Evolutionary conservation across 768 basidiomycete genomes (phyloP).

Genomic region (Lactifluus rugatus): DNA sequence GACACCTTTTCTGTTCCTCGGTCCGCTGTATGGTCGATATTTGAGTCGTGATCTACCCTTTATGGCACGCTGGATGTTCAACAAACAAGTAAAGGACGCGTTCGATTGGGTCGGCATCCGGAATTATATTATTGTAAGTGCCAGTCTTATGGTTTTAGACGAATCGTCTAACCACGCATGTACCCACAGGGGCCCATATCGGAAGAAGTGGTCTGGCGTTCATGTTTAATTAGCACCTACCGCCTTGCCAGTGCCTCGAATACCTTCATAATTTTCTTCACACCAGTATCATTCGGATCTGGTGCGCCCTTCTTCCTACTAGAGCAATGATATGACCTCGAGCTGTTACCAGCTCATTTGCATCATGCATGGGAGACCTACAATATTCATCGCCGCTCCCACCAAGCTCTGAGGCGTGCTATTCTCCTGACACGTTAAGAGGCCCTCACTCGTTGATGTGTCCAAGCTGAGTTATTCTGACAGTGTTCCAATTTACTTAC

Average conservation of each 20-base stretch:
- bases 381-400: conserved; percentile 59
- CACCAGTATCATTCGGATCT: conserved; percentile 81
- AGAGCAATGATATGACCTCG: neutral
- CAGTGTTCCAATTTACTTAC: conserved; percentile 83
- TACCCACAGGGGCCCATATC: conserved; percentile 71
- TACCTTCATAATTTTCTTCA: conserved; percentile 59
- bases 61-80: conserved; percentile 41
- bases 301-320: conserved; percentile 38
- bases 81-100: conserved; percentile 30
- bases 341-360: conserved; percentile 54
- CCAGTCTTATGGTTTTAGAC: no score
- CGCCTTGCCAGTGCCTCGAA: conserved; percentile 51
- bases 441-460: neutral
- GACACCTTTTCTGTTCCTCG: conserved; percentile 64
- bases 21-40: conserved; percentile 58
- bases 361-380: conserved; percentile 91
- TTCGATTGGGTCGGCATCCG: conserved; percentile 51
- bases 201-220: conserved; percentile 87
- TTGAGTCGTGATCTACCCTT: conserved; percentile 43
- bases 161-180: neutral
- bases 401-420: conserved; percentile 55
- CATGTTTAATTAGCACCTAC: conserved; percentile 70
- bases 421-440: conserved; percentile 43
- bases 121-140: conserved; percentile 54
- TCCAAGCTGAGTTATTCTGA: neutral